phyloP scores from a whole-genome alignment of 208 protist species.

The Leishmania martiniquensis region DNA sequence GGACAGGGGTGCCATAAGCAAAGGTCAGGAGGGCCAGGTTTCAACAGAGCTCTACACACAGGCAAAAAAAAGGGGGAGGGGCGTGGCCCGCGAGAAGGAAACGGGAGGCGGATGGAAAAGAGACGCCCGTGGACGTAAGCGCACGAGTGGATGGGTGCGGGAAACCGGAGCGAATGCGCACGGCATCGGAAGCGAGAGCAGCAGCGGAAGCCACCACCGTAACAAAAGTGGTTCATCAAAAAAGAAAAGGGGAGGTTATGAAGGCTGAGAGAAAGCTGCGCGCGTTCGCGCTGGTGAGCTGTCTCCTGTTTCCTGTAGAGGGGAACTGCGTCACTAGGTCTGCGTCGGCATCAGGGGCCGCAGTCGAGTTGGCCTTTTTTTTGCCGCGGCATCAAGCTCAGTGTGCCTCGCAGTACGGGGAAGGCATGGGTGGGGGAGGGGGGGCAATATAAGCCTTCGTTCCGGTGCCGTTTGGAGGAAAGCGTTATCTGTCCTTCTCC shows the following conservation, averaged over 20 bases:
- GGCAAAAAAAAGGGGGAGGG: not conserved
- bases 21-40: not conserved
- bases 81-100: not conserved
- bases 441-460: too few relatives aligned
- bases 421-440: too few relatives aligned
- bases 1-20: not conserved
- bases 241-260: not conserved
- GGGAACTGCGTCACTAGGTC: not conserved
- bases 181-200: not conserved
- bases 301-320: not conserved
- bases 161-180: not conserved
- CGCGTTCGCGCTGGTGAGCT: not conserved
- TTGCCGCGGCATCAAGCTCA: not conserved
- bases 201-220: not conserved
- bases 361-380: not conserved
- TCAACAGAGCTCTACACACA: not conserved
- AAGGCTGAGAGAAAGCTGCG: not conserved
- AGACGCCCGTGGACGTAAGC: not conserved
- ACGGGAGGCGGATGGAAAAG: not conserved
- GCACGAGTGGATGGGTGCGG: not conserved
- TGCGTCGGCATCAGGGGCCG: not conserved
- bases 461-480: not conserved
- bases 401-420: not conserved
- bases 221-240: not conserved
- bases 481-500: not conserved